These are phyloP conservation scores for Tillandsia fasciculata DNA, from an alignment of 176 grass and related monocot species.

Conservation along the genomic window DNA sequence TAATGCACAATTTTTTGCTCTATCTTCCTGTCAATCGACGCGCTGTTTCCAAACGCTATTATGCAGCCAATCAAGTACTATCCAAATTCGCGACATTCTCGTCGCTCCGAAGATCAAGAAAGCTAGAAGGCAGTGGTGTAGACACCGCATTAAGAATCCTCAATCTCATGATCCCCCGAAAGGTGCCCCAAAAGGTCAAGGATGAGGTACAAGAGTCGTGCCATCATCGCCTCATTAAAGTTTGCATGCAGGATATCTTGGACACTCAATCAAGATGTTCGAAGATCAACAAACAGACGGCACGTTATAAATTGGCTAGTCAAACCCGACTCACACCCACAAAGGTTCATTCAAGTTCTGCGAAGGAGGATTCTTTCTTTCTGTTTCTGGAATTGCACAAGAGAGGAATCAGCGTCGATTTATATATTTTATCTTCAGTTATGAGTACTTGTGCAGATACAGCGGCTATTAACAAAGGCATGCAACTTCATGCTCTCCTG, in stretches of 20 bases:
- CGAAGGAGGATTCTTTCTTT: slow-evolving; percentile 22
- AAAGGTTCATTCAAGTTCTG: neutral
- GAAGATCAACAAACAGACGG: neutral
- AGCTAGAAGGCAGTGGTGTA: neutral
- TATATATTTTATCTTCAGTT: slow-evolving; percentile 31
- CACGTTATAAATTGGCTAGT: neutral
- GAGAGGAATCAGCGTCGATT: slow-evolving; percentile 23
- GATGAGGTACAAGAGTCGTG: slow-evolving; percentile 2
- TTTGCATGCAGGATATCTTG: slow-evolving; percentile 36
- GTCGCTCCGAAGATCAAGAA: neutral
- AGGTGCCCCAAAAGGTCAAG: neutral
- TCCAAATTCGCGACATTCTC: neutral
- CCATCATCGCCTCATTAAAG: slow-evolving; percentile 33
- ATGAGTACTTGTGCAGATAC: slow-evolving; percentile 33
- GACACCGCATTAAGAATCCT: neutral
- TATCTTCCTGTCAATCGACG: neutral
- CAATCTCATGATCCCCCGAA: slow-evolving; percentile 2
- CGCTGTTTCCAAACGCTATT: neutral
- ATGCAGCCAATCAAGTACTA: neutral
- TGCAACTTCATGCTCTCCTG: slow-evolving; percentile 43
- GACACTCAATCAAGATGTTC: slow-evolving; percentile 4
- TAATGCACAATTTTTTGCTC: neutral
- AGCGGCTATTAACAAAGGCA: slow-evolving; percentile 14
- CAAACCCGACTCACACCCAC: neutral
- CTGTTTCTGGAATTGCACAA: slow-evolving; percentile 32